Conservation (phyloP, 352 stramenopile species). For the Phytophthora uliginosa region DNA sequence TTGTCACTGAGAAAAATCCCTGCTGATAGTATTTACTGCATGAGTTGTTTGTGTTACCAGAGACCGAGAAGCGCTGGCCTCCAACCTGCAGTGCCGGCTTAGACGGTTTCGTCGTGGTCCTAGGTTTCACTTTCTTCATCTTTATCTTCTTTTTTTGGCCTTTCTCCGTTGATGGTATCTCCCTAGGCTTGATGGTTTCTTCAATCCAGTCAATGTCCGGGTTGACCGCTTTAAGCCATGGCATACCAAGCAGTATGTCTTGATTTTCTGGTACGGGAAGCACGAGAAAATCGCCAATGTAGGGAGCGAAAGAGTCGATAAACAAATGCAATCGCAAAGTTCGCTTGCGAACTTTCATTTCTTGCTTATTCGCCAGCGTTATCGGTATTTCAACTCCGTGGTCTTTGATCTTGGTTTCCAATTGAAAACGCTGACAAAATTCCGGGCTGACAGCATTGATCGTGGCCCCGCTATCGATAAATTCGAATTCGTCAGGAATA, state of each 20-base stretch:
- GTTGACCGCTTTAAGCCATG: neutral
- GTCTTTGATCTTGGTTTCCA: too few relatives aligned
- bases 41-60: neutral
- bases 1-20: neutral
- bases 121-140: neutral
- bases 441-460: neutral
- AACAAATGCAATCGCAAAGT: too few relatives aligned
- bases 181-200: neutral
- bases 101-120: neutral
- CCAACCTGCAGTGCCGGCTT: neutral
- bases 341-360: too few relatives aligned
- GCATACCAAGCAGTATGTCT: conserved; percentile 7
- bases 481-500: neutral
- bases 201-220: neutral
- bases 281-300: neutral
- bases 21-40: neutral
- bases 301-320: too few relatives aligned
- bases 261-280: conserved; percentile 10
- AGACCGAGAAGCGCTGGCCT: neutral
- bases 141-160: neutral
- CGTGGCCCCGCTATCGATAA: neutral
- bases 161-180: neutral
- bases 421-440: too few relatives aligned
- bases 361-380: too few relatives aligned
- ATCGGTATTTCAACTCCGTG: too few relatives aligned